phyloP scores from a whole-genome alignment of 768 basidiomycete species.

The Gloeopeniophorella convolvens region DNA sequence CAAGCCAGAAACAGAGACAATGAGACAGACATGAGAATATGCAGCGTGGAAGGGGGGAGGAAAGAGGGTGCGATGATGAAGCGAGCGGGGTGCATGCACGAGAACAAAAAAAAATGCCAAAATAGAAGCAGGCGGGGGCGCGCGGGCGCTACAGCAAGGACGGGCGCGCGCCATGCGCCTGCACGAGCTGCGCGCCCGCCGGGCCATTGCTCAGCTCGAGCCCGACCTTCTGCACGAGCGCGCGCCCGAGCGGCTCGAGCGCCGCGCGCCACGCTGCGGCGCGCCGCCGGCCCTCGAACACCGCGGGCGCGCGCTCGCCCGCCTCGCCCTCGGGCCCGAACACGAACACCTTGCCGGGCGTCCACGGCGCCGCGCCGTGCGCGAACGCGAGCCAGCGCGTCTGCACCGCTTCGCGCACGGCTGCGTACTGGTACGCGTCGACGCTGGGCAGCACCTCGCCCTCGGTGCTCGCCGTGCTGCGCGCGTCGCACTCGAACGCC shows the following conservation, averaged over 20 bases:
- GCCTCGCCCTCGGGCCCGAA: slow-evolving; percentile 81
- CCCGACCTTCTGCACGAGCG: slow-evolving; percentile 66
- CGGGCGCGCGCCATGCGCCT: neutral
- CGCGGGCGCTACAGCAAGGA: neutral
- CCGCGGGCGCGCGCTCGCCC: slow-evolving; percentile 57
- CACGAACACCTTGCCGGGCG: slow-evolving; percentile 61
- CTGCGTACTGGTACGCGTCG: slow-evolving; percentile 57
- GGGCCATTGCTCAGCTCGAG: slow-evolving; percentile 70
- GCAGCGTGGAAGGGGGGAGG: neutral
- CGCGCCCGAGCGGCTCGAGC: slow-evolving; percentile 60
- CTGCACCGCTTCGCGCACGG: slow-evolving; percentile 67
- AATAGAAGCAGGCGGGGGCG: neutral
- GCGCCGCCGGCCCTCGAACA: slow-evolving; percentile 62
- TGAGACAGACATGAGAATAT: too few species aligned
- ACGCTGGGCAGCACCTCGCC: slow-evolving; percentile 55
- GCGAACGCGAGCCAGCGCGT: slow-evolving; percentile 72
- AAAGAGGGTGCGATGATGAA: neutral
- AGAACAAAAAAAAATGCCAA: neutral
- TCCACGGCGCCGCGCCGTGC: slow-evolving; percentile 67
- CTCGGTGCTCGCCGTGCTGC: slow-evolving; percentile 19
- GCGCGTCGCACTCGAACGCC: slow-evolving; percentile 25
- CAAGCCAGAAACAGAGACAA: too few species aligned
- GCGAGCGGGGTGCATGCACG: neutral
- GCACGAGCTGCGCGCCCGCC: slow-evolving; percentile 22
- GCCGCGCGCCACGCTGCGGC: slow-evolving; percentile 56